Evolutionary conservation across 2,329 filamentous ascomycete species (phyloP).

Genomic region (Xylaria sp.): DNA sequence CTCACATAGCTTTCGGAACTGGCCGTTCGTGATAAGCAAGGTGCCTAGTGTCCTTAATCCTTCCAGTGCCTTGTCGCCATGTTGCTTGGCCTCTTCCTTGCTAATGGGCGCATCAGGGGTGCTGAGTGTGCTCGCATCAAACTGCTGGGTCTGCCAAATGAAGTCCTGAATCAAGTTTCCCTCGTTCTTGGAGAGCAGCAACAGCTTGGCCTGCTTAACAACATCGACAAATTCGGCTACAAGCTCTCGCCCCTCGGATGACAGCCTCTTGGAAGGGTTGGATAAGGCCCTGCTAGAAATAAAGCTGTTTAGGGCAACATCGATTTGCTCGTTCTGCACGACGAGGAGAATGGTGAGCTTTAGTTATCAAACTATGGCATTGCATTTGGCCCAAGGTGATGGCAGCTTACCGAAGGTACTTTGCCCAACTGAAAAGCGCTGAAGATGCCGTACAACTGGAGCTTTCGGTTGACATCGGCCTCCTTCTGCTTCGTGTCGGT

Average conservation of each 20-base stretch:
- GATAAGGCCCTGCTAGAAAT: constrained; percentile 73
- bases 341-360: constrained; percentile 22
- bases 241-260: constrained; percentile 78
- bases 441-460: constrained; percentile 92
- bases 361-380: background rate
- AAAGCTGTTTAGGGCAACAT: constrained; percentile 90
- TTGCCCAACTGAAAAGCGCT: constrained; percentile 87
- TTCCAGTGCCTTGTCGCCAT: constrained; percentile 82
- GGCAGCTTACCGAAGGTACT: constrained; percentile 75
- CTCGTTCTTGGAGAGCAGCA: constrained; percentile 92
- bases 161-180: constrained; percentile 96
- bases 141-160: constrained; percentile 87
- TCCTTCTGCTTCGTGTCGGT: constrained; percentile 78
- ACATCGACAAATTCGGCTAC: constrained; percentile 79
- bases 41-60: constrained; percentile 88
- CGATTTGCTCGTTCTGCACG: constrained; percentile 86
- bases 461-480: constrained; percentile 87
- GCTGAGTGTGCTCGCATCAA: constrained; percentile 66
- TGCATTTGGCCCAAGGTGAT: constrained; percentile 24
- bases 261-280: constrained; percentile 77
- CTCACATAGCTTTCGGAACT: constrained; percentile 88
- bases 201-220: constrained; percentile 77
- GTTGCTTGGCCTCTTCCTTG: constrained; percentile 79
- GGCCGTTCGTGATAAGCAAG: constrained; percentile 91
- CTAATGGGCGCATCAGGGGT: constrained; percentile 71